A percentile compares a stretch with the other conserved stretches of the same genome.
Evolutionary conservation across 2,329 filamentous ascomycete genomes (phyloP).

Genomic region (Akanthomyces dipterigenus): DNA sequence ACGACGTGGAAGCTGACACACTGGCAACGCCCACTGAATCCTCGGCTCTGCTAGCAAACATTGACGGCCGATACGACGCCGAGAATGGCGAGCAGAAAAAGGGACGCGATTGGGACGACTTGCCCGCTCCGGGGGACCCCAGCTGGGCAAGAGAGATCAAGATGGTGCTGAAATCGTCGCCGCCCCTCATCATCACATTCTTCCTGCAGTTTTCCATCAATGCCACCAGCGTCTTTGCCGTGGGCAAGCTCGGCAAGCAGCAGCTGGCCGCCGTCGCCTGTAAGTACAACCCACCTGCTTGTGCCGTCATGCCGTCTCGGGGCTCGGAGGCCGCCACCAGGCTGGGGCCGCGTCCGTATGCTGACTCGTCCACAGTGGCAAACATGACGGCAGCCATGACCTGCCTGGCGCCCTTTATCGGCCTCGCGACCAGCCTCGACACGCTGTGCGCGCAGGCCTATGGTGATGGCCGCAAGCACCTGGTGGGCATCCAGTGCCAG

Average conservation of each 20-base stretch:
- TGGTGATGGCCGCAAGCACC: slow-evolving; percentile 79
- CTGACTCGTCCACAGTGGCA: slow-evolving; percentile 25
- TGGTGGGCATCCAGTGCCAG: slow-evolving; percentile 78
- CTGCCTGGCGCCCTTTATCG: slow-evolving; percentile 70
- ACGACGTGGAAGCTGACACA: background rate
- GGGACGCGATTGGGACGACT: slow-evolving; percentile 3
- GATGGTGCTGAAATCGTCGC: slow-evolving; percentile 65
- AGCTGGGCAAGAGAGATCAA: slow-evolving; percentile 54
- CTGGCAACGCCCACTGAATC: background rate
- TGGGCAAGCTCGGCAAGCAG: slow-evolving; percentile 66
- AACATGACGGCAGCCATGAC: slow-evolving; percentile 78
- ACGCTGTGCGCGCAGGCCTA: slow-evolving; percentile 93
- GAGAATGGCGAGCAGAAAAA: slow-evolving; percentile 2
- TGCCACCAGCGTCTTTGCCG: slow-evolving; percentile 70
- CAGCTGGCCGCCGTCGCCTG: slow-evolving; percentile 38
- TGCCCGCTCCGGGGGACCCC: background rate
- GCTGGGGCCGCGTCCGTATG: background rate
- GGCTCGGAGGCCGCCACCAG: background rate
- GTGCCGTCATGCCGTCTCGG: too few species aligned
- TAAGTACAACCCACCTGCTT: slow-evolving; percentile 19
- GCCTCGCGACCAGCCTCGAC: slow-evolving; percentile 81
- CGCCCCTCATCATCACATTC: slow-evolving; percentile 64
- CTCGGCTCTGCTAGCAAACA: background rate
- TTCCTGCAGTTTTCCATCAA: slow-evolving; percentile 77
- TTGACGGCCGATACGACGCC: background rate